A percentile compares a stretch with the other conserved stretches of the same genome.
Evolutionary conservation across 2,329 filamentous ascomycete genomes (phyloP).

Genomic region (Aureobasidium uvarum): DNA sequence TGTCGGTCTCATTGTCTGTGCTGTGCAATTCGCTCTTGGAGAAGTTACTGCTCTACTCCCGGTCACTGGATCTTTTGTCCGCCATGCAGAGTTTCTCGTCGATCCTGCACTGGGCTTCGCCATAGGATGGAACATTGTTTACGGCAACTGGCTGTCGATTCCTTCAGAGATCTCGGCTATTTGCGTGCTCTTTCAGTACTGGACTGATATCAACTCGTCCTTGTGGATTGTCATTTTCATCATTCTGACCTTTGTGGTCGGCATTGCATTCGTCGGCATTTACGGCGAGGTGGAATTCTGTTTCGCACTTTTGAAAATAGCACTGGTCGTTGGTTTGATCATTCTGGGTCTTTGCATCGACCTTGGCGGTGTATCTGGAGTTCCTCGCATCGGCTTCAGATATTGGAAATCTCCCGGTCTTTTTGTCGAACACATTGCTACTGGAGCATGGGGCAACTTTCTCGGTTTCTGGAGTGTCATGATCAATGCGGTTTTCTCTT

Average conservation of each 20-base stretch:
- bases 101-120: slow-evolving; percentile 79
- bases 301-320: slow-evolving; percentile 49
- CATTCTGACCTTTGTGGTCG: slow-evolving; percentile 41
- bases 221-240: slow-evolving; percentile 63
- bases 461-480: slow-evolving; percentile 51
- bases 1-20: slow-evolving; percentile 69
- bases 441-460: slow-evolving; percentile 43
- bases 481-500: slow-evolving; percentile 75
- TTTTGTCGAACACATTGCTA: slow-evolving; percentile 44
- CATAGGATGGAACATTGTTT: slow-evolving; percentile 54
- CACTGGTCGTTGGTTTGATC: slow-evolving; percentile 49
- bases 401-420: slow-evolving; percentile 47
- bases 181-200: slow-evolving; percentile 36
- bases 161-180: slow-evolving; percentile 38
- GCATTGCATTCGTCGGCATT: slow-evolving; percentile 55
- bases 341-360: slow-evolving; percentile 46
- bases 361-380: slow-evolving; percentile 45
- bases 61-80: slow-evolving; percentile 73
- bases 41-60: slow-evolving; percentile 85
- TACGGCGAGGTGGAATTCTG: slow-evolving; percentile 53
- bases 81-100: slow-evolving; percentile 75
- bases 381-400: slow-evolving; percentile 45
- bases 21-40: slow-evolving; percentile 77
- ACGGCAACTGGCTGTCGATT: slow-evolving; percentile 29
- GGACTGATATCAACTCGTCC: slow-evolving; percentile 37